Base-by-base conservation (phyloP, 2,329 filamentous ascomycete species). In the Sclerotinia trifoliorum region DNA sequence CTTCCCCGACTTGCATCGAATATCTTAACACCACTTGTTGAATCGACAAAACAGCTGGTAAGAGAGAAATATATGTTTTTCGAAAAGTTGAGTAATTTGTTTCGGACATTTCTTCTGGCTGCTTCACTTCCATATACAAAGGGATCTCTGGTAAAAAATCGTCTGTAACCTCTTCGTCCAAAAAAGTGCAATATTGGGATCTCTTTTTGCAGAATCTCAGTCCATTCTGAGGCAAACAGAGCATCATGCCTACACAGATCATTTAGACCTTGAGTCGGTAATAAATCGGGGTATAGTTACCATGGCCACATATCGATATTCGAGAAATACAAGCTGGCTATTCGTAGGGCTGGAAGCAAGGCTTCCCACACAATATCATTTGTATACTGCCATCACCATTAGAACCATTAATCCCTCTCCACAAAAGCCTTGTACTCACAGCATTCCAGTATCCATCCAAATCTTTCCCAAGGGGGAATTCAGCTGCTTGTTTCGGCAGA, bases 391-490 rank as follows among this genome's bases (percentile, higher is more conserved):
- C 19, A 29, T 19, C 21, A 29, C n/a, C 32, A 68, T 56, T 29
- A 56, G 17, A 29, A 46, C 21, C 42, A 8, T 10, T 7, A 32
- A 11, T 8, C n/a, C 3, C 26, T 13, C 13, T 1, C 13, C 29
- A 32, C 57, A 39, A 15, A 64, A 42, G 21, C 8, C n/a, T 15
- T 13, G 13, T n/a, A 62, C 60, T 65, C 8, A 70, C 66, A 56
- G 63, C 39, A 11, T 71, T 65, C 66, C 64, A 71, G 29, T 69
- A 70, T 10, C 70, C 70, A 39, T 46, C 26, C 29, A 56, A 66
- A 2, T 65, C 64, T 26, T 51, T 58, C 5, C 57, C 64, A 15
- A 71, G 19, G 19, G 68, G 64, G 44, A 67, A 70, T 29, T 63
- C 65, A 10, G 66, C 70, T 0, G 66, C 3, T 32, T 71, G 66